Evolutionary conservation across 768 basidiomycete genomes (phyloP).

Genomic region (Lactifluus echinatus): DNA sequence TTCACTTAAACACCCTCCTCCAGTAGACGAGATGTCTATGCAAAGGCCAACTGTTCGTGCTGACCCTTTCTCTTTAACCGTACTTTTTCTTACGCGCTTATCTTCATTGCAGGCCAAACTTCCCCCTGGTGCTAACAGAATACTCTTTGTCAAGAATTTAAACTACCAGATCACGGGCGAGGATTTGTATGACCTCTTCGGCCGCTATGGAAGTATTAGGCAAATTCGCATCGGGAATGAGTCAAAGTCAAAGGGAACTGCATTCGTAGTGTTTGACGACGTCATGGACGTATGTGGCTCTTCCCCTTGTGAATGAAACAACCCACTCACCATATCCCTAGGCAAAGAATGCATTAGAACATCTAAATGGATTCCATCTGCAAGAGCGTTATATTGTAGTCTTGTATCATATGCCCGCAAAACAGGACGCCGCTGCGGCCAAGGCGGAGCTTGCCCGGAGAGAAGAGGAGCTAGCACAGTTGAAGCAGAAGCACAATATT

Average conservation of each 20-base stretch:
- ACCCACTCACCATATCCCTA: slow-evolving; percentile 25
- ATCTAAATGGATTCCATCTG: slow-evolving; percentile 95
- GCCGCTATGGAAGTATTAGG: slow-evolving; percentile 92
- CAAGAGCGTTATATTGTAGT: slow-evolving; percentile 99
- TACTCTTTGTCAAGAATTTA: slow-evolving; percentile 88
- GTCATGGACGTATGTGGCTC: slow-evolving; percentile 75
- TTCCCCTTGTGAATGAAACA: not conserved
- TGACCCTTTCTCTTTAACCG: not conserved
- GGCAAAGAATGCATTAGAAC: slow-evolving; percentile 96
- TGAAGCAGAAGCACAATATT: slow-evolving; percentile 84
- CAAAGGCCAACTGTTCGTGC: slow-evolving; percentile 58
- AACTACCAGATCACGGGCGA: slow-evolving; percentile 90
- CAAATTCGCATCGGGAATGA: slow-evolving; percentile 93
- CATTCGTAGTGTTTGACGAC: slow-evolving; percentile 94
- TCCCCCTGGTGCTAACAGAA: slow-evolving; percentile 87
- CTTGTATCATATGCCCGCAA: slow-evolving; percentile 95
- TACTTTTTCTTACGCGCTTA: not conserved
- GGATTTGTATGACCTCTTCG: slow-evolving; percentile 94
- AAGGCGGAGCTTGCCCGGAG: slow-evolving; percentile 87
- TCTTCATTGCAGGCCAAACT: slow-evolving; percentile 54
- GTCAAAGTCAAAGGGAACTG: slow-evolving; percentile 88
- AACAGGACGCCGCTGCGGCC: slow-evolving; percentile 87
- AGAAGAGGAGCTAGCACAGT: slow-evolving; percentile 80
- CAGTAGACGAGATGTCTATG: slow-evolving; percentile 43
- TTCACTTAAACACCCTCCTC: too few relatives aligned